Base-by-base conservation (phyloP, 306 rosid genomes). In the Ammopiptanthus mongolicus region DNA sequence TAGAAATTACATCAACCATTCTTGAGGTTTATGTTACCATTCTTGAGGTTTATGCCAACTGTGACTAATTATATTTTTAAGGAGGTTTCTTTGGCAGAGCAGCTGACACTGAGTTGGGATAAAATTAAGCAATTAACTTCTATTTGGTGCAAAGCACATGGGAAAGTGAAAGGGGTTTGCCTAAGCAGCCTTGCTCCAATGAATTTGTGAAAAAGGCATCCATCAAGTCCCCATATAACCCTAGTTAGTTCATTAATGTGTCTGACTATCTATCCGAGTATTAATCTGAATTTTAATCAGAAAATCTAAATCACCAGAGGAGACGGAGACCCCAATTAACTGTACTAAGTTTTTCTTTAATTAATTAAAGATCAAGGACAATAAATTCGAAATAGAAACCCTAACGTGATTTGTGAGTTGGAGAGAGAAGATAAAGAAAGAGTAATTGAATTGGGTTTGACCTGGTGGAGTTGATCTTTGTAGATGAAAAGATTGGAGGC, bases 401-500 rank as follows among this genome's bases (percentile, higher is more conserved):
- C 63, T 23, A 57, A 23, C 36, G 8, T 57, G 15, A 22, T 25
- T 57, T 23, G 37, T 7, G 63, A 1, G 58, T 52, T 19, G 12
- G 37, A 61, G 69, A 34, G 36, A 14, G 48, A n/a, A 22, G 34
- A 25, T 2, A 80, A 80, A 74, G 75, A 80, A 80, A 74, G 75
- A 80, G 81, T 74, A 80, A 66, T 6, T 47, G n/a, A 44, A 12
- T 0, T 11, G n/a, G 34, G 5, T 10, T 31, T 10, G 0, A 86
- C 98, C 96, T 95, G 91, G 10, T 70, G 87, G 69, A 90, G 96
- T 87, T 95, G 96, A 25, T 88, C 91, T 78, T 88, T 90, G 89
- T 91, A 95, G 36, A 86, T 81, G 9, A 96, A 84, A 63, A 95
- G 95, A 85, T 88, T 95, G 67, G 95, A 86, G 75, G 96, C 87